phyloP scores from a whole-genome alignment of 805 yeast species.

The Yarrowia osloensis region DNA sequence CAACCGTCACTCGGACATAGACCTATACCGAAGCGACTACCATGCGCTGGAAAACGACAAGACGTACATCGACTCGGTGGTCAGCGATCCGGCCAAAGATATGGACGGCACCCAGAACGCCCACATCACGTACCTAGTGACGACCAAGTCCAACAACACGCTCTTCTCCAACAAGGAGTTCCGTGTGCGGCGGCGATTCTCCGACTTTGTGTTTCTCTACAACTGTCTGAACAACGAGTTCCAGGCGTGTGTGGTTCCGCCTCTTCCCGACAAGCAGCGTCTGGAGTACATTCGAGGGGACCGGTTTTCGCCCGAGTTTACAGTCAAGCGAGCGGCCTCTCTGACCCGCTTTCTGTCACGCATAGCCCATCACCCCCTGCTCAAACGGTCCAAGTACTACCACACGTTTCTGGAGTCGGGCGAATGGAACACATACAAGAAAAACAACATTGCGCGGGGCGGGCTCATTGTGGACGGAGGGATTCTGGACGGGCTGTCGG shows the following conservation, averaged over 20 bases:
- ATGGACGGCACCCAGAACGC: slow-evolving; percentile 69
- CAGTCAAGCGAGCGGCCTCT: slow-evolving; percentile 77
- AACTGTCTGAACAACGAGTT: slow-evolving; percentile 73
- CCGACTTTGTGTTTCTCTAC: slow-evolving; percentile 80
- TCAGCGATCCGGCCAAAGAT: slow-evolving; percentile 66
- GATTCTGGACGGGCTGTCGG: slow-evolving; percentile 79
- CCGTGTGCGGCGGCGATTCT: slow-evolving; percentile 73
- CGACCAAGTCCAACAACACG: slow-evolving; percentile 65
- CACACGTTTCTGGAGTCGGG: slow-evolving; percentile 70
- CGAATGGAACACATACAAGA: slow-evolving; percentile 68
- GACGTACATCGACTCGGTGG: slow-evolving; percentile 46
- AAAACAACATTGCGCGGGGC: slow-evolving; percentile 25
- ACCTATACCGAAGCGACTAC: slow-evolving; percentile 24
- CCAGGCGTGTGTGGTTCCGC: slow-evolving; percentile 88
- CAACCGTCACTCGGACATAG: neutral
- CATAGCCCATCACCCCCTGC: slow-evolving; percentile 67
- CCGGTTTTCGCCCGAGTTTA: slow-evolving; percentile 81
- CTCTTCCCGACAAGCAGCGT: slow-evolving; percentile 89
- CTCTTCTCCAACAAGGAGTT: slow-evolving; percentile 51
- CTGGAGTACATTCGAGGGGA: slow-evolving; percentile 93
- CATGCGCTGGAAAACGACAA: slow-evolving; percentile 31
- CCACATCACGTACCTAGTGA: slow-evolving; percentile 70
- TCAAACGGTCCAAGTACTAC: slow-evolving; percentile 69
- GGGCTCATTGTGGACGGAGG: slow-evolving; percentile 38
- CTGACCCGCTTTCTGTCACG: slow-evolving; percentile 73